Evolutionary conservation across 83 land plant genomes (phyloP).

Genomic region (Diphasiastrum complanatum): DNA sequence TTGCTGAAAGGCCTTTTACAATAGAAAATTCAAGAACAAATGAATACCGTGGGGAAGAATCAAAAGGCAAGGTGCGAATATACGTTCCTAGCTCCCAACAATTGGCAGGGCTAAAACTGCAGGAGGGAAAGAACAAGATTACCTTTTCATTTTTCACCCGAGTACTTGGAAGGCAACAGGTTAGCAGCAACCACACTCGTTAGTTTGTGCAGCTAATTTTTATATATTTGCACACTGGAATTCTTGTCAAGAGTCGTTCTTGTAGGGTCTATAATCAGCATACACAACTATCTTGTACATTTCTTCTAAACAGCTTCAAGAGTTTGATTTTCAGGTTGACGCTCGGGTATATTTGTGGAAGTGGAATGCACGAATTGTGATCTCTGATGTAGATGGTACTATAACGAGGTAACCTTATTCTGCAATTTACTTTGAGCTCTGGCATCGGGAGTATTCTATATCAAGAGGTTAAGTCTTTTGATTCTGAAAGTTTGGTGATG

Average conservation of each 20-base stretch:
- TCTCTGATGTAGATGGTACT: conserved; percentile 99
- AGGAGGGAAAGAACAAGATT: conserved; percentile 69
- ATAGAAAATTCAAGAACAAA: conserved; percentile 10
- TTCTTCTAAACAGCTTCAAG: too few species aligned
- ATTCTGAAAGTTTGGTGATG: neutral
- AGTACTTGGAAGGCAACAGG: conserved; percentile 88
- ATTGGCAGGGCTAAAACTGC: conserved; percentile 70
- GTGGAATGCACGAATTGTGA: conserved; percentile 90
- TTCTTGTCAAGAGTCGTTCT: too few species aligned
- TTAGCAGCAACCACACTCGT: neutral
- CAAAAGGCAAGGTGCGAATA: conserved; percentile 35
- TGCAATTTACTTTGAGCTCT: too few species aligned
- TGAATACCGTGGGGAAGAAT: conserved; percentile 21
- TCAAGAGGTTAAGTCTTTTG: too few species aligned
- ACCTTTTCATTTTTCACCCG: conserved; percentile 79
- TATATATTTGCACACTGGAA: too few species aligned
- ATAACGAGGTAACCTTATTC: conserved; percentile 65
- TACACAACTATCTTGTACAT: too few species aligned
- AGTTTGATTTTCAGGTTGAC: conserved; percentile 96
- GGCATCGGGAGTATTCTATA: too few species aligned
- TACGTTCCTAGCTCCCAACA: conserved; percentile 74
- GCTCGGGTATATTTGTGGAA: conserved; percentile 94
- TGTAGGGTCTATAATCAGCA: too few species aligned
- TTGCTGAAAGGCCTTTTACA: conserved; percentile 18
- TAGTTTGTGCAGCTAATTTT: too few species aligned